A percentile compares a stretch with the other conserved stretches of the same genome.
These are phyloP conservation scores for Byssochlamys sp. DNA, from an alignment of 2,329 filamentous ascomycete genomes.

Conservation along the genomic window DNA sequence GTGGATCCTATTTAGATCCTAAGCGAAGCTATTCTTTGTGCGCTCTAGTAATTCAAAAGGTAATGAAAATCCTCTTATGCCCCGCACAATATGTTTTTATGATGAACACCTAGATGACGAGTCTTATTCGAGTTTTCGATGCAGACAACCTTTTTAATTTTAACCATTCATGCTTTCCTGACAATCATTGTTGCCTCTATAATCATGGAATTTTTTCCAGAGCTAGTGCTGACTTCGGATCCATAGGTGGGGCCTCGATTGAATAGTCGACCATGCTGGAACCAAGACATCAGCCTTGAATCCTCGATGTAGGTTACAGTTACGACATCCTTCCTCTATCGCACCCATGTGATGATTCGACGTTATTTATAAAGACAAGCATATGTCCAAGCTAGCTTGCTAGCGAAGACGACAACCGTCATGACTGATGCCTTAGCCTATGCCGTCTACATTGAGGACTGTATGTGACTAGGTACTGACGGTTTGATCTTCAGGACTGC, in stretches of 20 bases:
- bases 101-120: slow-evolving; percentile 55
- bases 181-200: slow-evolving; percentile 15
- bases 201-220: slow-evolving; percentile 3
- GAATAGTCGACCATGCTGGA: background rate
- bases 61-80: slow-evolving; percentile 8
- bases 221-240: slow-evolving; percentile 11
- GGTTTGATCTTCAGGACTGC: background rate
- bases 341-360: slow-evolving; percentile 64
- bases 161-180: slow-evolving; percentile 55
- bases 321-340: slow-evolving; percentile 9
- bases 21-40: background rate
- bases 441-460: slow-evolving; percentile 4
- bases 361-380: slow-evolving; percentile 76
- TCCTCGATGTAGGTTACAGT: slow-evolving; percentile 1
- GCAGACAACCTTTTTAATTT: slow-evolving; percentile 45
- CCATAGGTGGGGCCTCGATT: background rate
- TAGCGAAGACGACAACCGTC: slow-evolving; percentile 45
- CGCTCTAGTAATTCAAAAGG: background rate
- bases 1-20: background rate
- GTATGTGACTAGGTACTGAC: slow-evolving; percentile 3
- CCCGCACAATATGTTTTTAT: slow-evolving; percentile 14
- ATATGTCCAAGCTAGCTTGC: slow-evolving; percentile 74
- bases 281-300: background rate
- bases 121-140: slow-evolving; percentile 56
- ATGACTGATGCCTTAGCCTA: slow-evolving; percentile 35